Evolutionary conservation across 257 asterid genomes (phyloP).

Genomic region (Paulownia fortunei): DNA sequence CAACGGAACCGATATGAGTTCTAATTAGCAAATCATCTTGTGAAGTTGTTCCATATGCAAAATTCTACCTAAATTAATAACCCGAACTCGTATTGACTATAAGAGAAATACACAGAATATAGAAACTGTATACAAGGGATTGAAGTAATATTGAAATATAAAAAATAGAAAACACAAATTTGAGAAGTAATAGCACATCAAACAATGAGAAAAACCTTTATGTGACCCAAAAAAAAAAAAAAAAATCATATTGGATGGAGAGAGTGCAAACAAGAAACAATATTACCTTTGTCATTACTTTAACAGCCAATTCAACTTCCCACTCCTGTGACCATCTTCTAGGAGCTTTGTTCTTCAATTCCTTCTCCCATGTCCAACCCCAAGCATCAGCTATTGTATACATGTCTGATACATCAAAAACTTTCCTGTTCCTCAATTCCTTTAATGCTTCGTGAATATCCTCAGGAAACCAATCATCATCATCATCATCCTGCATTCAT

Average conservation of each 20-base stretch:
- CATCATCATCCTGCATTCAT: constrained; percentile 74
- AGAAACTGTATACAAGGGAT: background rate
- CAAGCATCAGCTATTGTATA: constrained; percentile 97
- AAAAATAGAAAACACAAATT: background rate
- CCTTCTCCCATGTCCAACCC: constrained; percentile 99
- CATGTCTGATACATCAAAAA: constrained; percentile 94
- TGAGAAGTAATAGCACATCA: background rate
- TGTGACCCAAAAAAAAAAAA: background rate
- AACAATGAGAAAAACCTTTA: constrained; percentile 3
- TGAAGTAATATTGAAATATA: background rate
- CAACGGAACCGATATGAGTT: background rate
- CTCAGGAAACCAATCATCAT: constrained; percentile 98
- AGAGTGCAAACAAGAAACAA: constrained; percentile 18
- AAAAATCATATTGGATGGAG: constrained; percentile 8
- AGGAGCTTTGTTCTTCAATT: constrained; percentile 84
- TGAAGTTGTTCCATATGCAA: background rate
- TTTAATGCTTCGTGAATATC: constrained; percentile 86
- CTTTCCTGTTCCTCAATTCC: constrained; percentile 82
- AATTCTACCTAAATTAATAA: background rate
- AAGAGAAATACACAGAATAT: background rate
- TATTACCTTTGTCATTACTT: constrained; percentile 77
- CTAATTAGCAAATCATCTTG: background rate
- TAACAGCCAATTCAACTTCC: constrained; percentile 94
- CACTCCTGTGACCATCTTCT: constrained; percentile 96
- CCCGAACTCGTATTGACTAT: background rate